Evolutionary conservation across 164 flowering plant species (phyloP).

Genomic region (Magnolia sinica): DNA sequence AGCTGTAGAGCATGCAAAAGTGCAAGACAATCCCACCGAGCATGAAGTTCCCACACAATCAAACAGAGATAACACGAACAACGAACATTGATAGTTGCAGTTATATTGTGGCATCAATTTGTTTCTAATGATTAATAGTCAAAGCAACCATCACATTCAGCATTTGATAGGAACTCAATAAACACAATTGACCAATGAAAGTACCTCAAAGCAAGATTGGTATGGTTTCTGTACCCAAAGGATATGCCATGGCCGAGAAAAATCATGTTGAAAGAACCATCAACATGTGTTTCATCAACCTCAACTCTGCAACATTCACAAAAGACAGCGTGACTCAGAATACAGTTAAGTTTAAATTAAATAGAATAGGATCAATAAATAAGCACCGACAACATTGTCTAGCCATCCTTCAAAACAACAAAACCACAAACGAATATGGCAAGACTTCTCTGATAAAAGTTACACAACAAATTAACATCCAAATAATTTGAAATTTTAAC

Average conservation of each 20-base stretch:
- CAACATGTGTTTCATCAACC: constrained; percentile 66
- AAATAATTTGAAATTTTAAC: background rate
- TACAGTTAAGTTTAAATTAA: background rate
- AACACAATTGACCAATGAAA: background rate
- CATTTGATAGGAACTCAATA: background rate
- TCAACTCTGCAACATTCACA: constrained; percentile 59
- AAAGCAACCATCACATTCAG: background rate
- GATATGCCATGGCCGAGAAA: constrained; percentile 83
- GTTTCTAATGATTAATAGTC: background rate
- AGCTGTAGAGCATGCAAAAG: background rate
- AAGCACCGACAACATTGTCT: background rate
- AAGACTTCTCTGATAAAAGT: no score
- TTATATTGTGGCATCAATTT: background rate
- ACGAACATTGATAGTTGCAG: background rate
- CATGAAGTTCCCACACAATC: background rate
- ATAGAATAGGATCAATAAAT: background rate
- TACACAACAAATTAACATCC: no score
- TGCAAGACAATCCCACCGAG: background rate
- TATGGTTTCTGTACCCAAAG: constrained; percentile 73
- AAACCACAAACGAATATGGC: no score
- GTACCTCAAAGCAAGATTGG: constrained; percentile 79
- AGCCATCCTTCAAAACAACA: no score
- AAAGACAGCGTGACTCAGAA: background rate
- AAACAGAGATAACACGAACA: constrained; percentile 1
- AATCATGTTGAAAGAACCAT: constrained; percentile 91